Evolutionary conservation across 164 flowering plant species (phyloP).

Genomic region (Umbilicus rupestris): DNA sequence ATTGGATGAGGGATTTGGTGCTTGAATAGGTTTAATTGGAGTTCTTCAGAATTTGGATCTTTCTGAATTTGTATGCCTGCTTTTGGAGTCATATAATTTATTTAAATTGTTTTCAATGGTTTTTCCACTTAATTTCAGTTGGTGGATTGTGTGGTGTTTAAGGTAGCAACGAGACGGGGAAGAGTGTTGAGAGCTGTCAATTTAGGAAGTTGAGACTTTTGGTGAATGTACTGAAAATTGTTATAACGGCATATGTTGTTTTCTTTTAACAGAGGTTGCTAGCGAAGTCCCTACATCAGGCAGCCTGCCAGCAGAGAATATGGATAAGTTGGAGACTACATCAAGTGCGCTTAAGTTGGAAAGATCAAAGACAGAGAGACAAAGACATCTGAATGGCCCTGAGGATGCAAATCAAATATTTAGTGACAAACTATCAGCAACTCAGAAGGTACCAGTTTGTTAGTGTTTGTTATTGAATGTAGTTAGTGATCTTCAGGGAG

Average conservation of each 20-base stretch:
- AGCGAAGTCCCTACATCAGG: neutral
- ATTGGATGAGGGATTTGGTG: neutral
- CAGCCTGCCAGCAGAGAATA: neutral
- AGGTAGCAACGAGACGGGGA: neutral
- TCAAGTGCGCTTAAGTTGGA: conserved; percentile 31
- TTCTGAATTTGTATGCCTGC: neutral
- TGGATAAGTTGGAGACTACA: conserved; percentile 24
- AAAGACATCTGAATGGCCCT: conserved; percentile 26
- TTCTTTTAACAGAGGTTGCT: neutral
- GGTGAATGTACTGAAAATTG: neutral
- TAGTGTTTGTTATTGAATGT: neutral
- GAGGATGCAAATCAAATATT: conserved; percentile 61
- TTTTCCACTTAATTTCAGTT: too few species aligned
- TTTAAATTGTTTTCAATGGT: neutral
- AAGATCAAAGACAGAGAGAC: conserved; percentile 73
- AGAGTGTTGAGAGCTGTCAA: neutral
- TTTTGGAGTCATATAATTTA: neutral
- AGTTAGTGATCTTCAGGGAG: neutral
- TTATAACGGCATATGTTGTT: too few species aligned
- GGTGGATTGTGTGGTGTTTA: neutral
- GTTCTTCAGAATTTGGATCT: neutral
- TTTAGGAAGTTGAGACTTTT: neutral
- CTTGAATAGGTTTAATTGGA: neutral
- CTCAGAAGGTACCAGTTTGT: conserved; percentile 48
- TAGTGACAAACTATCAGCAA: conserved; percentile 56